phyloP scores from a whole-genome alignment of 2,329 filamentous ascomycete species.

The Claviceps paspali region DNA sequence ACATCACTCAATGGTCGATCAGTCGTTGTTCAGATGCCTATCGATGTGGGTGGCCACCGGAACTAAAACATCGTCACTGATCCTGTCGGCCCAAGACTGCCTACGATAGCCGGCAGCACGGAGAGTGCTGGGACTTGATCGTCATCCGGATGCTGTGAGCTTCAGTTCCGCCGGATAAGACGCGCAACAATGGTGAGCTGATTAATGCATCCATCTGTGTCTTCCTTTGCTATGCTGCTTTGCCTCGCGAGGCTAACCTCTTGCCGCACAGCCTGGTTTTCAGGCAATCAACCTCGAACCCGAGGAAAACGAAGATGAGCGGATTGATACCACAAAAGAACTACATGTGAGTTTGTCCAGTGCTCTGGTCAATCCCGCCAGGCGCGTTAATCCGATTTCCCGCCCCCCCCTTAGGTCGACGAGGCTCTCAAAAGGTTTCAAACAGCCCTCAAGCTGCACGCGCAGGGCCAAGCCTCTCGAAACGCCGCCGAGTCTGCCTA shows the following conservation, averaged over 20 bases:
- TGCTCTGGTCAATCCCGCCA: background rate
- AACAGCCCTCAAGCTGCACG: conserved; percentile 75
- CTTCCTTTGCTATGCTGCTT: no score
- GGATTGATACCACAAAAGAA: conserved; percentile 89
- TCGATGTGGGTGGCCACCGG: background rate
- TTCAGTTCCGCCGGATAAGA: background rate
- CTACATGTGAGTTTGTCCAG: conserved; percentile 43
- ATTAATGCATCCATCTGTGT: no score
- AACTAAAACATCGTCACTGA: background rate
- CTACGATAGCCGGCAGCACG: background rate
- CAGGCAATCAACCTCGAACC: conserved; percentile 86
- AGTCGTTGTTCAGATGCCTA: no score
- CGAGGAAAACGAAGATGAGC: conserved; percentile 78
- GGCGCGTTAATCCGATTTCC: background rate
- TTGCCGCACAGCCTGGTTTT: conserved; percentile 46
- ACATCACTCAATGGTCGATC: no score
- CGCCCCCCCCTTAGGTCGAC: no score
- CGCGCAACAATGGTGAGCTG: background rate
- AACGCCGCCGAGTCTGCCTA: conserved; percentile 69
- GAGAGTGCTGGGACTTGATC: background rate
- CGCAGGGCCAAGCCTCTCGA: conserved; percentile 66
- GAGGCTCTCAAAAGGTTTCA: conserved; percentile 94
- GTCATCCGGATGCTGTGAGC: background rate
- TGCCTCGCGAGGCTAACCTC: background rate
- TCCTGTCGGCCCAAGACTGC: background rate